Evolutionary conservation across 768 basidiomycete genomes (phyloP).

Genomic region (Amanita fuliginea): DNA sequence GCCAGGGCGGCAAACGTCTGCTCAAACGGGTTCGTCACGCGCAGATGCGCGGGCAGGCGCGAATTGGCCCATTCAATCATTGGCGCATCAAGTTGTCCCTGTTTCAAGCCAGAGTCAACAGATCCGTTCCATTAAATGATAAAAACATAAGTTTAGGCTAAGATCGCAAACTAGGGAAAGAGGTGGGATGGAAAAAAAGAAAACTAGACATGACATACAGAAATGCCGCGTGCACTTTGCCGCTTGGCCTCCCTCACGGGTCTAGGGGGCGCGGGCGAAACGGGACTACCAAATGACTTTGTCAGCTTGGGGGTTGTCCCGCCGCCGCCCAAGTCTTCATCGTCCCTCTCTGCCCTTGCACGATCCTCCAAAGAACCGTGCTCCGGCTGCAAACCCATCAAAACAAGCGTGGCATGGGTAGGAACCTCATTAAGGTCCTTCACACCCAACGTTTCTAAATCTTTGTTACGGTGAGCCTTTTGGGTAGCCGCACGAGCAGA

Average conservation of each 20-base stretch:
- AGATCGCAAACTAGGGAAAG: not conserved
- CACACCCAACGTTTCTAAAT: constrained; percentile 80
- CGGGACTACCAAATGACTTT: constrained; percentile 11
- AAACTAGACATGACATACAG: constrained; percentile 14
- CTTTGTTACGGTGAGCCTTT: constrained; percentile 74
- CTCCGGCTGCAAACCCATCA: constrained; percentile 45
- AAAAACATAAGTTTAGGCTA: not conserved
- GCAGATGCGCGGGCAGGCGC: constrained; percentile 56
- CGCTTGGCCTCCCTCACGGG: constrained; percentile 58
- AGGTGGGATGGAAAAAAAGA: not conserved
- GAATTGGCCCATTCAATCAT: constrained; percentile 85
- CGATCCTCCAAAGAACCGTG: constrained; percentile 32
- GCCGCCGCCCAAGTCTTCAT: constrained; percentile 10
- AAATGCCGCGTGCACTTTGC: constrained; percentile 18
- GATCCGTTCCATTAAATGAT: not conserved
- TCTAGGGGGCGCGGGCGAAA: constrained; percentile 40
- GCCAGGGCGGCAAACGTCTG: constrained; percentile 58
- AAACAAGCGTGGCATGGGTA: constrained; percentile 64
- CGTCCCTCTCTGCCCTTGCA: constrained; percentile 23
- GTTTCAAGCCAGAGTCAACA: constrained; percentile 6
- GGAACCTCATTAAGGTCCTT: constrained; percentile 80
- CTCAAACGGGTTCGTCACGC: constrained; percentile 36
- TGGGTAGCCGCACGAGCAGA: constrained; percentile 80
- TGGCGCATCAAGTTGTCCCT: constrained; percentile 30
- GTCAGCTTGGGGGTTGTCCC: constrained; percentile 12